These are phyloP conservation scores for Solanum corneliomulleri DNA, from an alignment of 257 asterid genomes.

Conservation along the genomic window DNA sequence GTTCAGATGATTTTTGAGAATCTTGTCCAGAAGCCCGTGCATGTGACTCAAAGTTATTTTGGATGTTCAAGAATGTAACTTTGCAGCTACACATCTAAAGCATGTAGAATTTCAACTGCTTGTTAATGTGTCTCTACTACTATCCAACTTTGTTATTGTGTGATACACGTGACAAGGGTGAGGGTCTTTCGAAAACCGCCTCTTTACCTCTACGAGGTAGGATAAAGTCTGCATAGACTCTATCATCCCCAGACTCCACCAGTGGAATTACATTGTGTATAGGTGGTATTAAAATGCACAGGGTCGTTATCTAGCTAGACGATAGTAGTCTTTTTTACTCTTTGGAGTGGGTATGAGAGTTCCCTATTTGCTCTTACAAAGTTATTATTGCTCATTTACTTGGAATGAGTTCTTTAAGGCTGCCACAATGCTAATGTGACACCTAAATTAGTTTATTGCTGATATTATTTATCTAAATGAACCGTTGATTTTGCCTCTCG, in stretches of 20 bases:
- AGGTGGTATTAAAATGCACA: neutral
- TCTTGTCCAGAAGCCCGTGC: conserved; percentile 54
- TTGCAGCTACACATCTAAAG: neutral
- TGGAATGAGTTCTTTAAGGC: neutral
- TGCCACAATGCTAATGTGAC: neutral
- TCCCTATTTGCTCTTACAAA: neutral
- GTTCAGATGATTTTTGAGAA: conserved; percentile 21
- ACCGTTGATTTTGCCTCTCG: no score
- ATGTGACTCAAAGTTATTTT: conserved; percentile 13
- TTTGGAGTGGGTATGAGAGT: neutral
- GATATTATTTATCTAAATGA: no score
- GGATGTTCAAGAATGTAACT: neutral
- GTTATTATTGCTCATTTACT: neutral
- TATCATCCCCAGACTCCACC: rapidly evolving
- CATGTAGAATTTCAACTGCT: neutral
- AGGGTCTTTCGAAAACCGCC: neutral
- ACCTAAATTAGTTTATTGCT: neutral
- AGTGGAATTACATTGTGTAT: neutral
- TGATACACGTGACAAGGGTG: neutral
- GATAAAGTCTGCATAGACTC: neutral
- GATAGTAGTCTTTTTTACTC: neutral
- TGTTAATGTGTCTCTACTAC: neutral
- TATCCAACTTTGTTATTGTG: neutral
- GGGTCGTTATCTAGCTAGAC: neutral
- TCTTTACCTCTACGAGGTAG: neutral